Base-by-base conservation (phyloP, 306 rosid species). In the Malus asiatica region DNA sequence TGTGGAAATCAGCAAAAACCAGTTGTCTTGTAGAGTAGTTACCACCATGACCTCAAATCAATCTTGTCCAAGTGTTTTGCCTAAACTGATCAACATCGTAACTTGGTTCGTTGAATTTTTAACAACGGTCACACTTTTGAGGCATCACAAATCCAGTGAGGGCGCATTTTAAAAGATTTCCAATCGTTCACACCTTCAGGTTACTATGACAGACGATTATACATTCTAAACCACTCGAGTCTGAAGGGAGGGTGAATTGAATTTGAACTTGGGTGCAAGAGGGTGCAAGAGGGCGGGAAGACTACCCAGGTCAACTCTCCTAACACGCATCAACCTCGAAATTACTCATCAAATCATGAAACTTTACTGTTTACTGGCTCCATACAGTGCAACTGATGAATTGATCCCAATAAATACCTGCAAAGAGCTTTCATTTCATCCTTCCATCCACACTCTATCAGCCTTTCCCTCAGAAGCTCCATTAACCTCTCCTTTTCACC, bases 381-480 rank as follows among this genome's bases (percentile, higher is more conserved):
- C 23, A 64, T 16, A 30, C 68, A 64, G 65, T 22, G 65, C 11
- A 60, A 18, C 4, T 25, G 40, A 70, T 18, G 40, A 46, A 70
- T 48, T 30, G 61, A 29, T 48, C 62, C 19, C 19, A 72, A 72
- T 30, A 1, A 35, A 23, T 59, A 91, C 98, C 98, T 93, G 98
- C 98, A 93, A 44, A 89, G 86, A 32, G 93, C 69, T 84, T 93
- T 91, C 98, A 93, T 93, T 76, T 93, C 98, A 88, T 91, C 98
- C 85, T 90, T 91, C 98, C 98, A 93, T 48, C 98, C 98, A 77
- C 97, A 93, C 70, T 93, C 98, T 16, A 89, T 88, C n/a, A 93
- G 96, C 69, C 96, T 91, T 78, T 91, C 98, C 88, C 98, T 90
- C 80, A 93, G 76, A 40, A 91, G 93, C 80, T 93, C 97, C 89